Base-by-base conservation (phyloP, 208 protist genomes). In the Vickermania ingenoplastis region DNA sequence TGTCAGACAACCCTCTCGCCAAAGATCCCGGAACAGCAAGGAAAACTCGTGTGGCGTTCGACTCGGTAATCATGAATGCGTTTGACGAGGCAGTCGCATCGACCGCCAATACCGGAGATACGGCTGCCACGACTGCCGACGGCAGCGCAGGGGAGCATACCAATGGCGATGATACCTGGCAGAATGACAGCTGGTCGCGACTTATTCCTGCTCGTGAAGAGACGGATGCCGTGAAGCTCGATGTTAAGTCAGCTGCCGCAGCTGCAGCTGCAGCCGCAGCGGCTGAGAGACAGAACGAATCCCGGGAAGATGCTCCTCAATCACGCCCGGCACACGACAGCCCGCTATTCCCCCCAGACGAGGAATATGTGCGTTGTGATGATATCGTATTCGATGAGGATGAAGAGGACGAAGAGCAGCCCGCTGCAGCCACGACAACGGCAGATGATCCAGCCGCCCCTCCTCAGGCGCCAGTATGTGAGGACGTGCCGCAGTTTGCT, bases 1-100 rank as follows among this genome's bases (percentile, higher is more conserved):
- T 93, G 14, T 74, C 70, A 1, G 67, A 74, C 31, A 93, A 86
- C 45, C 83, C 78, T 0, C 66, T 93, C 17, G 30, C 57, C 24
- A 53, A 36, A 0, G 73, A 75, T 14, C 50, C 69, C 2, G 60
- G 60, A 11, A 69, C 63, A n/a, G 54, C 53, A 2, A 55, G 50
- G 22, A 61, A 69, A 31, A 67, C 77, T 25, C 68, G 73, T 25
- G 61, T 41, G 22, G 36, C 30, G 2, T 80, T 92, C 53, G 73
- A 80, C 26, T 58, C 83, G 50, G 59, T 72, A 11, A 70, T 92
- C n/a, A 62, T 87, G 56, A 74, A 83, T 41, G 63, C 77, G 29
- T 89, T 85, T 59, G 84, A 69, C 36, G 68, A 71, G 4, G 17
- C 29, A 22, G 54, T 41, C 7, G 14, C 11, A 14, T 29, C 54